Conservation (phyloP, 2,329 filamentous ascomycete genomes). For the Elsinoe ampelina region DNA sequence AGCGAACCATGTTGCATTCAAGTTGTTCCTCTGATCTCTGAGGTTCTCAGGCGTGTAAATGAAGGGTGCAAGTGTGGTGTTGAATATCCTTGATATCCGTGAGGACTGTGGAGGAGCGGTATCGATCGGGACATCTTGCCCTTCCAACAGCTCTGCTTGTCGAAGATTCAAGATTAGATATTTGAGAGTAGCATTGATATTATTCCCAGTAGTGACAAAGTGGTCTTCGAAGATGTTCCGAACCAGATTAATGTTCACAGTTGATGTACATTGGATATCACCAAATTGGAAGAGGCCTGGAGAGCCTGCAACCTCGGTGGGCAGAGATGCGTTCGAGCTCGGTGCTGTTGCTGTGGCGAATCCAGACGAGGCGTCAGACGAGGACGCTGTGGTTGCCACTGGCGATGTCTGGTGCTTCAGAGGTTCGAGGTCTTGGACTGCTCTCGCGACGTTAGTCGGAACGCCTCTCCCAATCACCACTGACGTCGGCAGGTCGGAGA, state of each 20-base stretch:
- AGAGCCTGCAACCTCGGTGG: conserved; percentile 1
- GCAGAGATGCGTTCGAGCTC: conserved; percentile 2
- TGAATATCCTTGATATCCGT: conserved; percentile 28
- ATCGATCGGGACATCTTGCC: background rate
- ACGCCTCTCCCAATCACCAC: conserved; percentile 8
- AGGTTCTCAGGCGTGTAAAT: conserved; percentile 48
- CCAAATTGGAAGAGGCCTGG: conserved; percentile 38
- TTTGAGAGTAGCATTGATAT: conserved; percentile 45
- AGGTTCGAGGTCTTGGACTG: background rate
- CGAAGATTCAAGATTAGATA: conserved; percentile 53
- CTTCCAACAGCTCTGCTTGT: conserved; percentile 37
- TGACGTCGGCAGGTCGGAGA: conserved; percentile 12
- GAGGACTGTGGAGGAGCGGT: background rate
- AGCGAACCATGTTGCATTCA: conserved; percentile 48
- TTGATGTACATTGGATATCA: conserved; percentile 44
- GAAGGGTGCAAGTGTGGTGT: conserved; percentile 39
- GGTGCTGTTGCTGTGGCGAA: background rate
- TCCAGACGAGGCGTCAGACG: background rate
- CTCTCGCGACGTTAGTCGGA: background rate
- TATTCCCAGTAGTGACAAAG: conserved; percentile 44
- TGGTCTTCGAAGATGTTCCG: conserved; percentile 45
- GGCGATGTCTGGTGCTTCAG: background rate
- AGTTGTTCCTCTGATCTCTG: conserved; percentile 42
- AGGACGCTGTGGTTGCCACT: background rate
- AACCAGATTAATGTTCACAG: conserved; percentile 43